phyloP scores from a whole-genome alignment of 2,329 filamentous ascomycete genomes.

The Thielaviopsis punctulata region DNA sequence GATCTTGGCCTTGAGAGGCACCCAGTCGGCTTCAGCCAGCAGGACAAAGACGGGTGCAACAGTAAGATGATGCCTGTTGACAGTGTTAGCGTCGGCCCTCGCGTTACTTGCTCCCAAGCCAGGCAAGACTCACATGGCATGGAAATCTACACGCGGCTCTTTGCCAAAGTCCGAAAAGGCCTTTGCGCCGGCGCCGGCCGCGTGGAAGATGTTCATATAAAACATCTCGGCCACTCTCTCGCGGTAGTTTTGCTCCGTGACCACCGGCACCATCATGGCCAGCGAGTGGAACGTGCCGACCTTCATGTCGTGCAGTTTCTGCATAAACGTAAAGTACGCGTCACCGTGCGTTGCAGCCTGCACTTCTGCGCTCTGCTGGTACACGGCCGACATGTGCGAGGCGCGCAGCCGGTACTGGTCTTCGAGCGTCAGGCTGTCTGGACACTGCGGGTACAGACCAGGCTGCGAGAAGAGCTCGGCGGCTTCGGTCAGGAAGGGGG shows the following conservation, averaged over 20 bases:
- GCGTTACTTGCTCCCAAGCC: background rate
- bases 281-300: conserved; percentile 47
- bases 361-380: background rate
- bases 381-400: background rate
- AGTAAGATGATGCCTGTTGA: conserved; percentile 56
- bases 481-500: conserved; percentile 32
- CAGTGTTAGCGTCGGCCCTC: background rate
- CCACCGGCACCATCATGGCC: conserved; percentile 46
- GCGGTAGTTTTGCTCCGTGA: conserved; percentile 38
- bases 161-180: conserved; percentile 47
- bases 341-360: conserved; percentile 23
- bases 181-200: conserved; percentile 31
- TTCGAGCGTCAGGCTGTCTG: conserved; percentile 25
- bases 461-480: conserved; percentile 25
- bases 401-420: conserved; percentile 25
- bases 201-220: conserved; percentile 25
- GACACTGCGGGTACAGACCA: conserved; percentile 16
- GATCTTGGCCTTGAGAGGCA: conserved; percentile 41
- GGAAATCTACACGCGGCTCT: conserved; percentile 65
- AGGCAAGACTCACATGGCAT: conserved; percentile 31
- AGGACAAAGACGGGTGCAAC: conserved; percentile 53
- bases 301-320: conserved; percentile 32
- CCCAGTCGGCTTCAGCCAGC: conserved; percentile 44
- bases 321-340: conserved; percentile 13
- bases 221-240: conserved; percentile 46